Conservation (phyloP, 2,329 filamentous ascomycete genomes). For the Coccinonectria pachysandricola region DNA sequence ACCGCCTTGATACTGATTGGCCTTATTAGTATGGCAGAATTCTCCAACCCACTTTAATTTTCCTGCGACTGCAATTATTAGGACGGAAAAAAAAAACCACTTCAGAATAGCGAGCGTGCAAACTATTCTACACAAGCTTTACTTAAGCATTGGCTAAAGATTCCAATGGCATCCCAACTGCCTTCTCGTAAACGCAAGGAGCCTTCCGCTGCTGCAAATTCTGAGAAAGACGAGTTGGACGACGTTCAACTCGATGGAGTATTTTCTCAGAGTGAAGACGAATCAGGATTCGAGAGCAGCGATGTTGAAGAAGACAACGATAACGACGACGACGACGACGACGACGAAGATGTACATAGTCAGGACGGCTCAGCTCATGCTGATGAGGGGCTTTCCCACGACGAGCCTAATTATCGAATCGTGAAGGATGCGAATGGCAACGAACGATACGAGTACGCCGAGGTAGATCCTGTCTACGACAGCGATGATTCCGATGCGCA, state of each 20-base stretch:
- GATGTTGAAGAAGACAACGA: slow-evolving; percentile 22
- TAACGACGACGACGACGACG: slow-evolving; percentile 27
- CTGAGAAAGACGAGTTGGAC: slow-evolving; percentile 21
- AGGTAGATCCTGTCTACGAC: slow-evolving; percentile 91
- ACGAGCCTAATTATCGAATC: slow-evolving; percentile 38
- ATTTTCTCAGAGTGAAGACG: slow-evolving; percentile 46
- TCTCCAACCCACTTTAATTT: slow-evolving; percentile 2
- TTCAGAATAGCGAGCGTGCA: neutral
- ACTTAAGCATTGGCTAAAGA: too few species aligned
- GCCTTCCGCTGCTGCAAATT: slow-evolving; percentile 5
- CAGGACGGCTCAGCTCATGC: slow-evolving; percentile 25
- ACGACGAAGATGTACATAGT: slow-evolving; percentile 17
- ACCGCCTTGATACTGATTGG: slow-evolving; percentile 1
- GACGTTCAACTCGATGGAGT: slow-evolving; percentile 45
- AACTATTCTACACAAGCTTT: neutral
- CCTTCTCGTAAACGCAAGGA: slow-evolving; percentile 16
- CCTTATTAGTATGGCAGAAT: neutral
- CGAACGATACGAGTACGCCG: slow-evolving; percentile 81
- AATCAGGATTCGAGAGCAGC: slow-evolving; percentile 40
- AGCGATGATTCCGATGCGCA: slow-evolving; percentile 86
- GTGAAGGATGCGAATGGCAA: slow-evolving; percentile 83
- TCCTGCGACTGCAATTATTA: slow-evolving; percentile 1
- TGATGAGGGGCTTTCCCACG: slow-evolving; percentile 28
- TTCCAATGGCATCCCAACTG: slow-evolving; percentile 12
- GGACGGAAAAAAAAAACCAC: slow-evolving; percentile 1